Conservation (phyloP, 345 rosid genomes). For the Acer negundo region DNA sequence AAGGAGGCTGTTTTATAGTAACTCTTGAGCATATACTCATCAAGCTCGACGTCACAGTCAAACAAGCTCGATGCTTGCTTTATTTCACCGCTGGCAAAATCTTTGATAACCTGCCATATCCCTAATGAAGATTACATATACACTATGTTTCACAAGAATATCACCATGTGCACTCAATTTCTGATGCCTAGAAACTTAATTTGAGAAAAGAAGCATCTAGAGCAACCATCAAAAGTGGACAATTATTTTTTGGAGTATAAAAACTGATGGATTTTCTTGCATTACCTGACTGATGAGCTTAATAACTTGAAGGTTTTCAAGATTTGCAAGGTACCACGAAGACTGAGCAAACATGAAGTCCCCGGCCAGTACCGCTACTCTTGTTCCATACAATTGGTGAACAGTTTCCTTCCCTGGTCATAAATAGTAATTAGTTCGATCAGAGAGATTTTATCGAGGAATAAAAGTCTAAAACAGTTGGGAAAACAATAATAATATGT, state of each 20-base stretch:
- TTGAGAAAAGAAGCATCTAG: not conserved
- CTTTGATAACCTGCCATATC: conserved; percentile 78
- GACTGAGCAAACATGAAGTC: conserved; percentile 99
- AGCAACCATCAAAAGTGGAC: conserved; percentile 1
- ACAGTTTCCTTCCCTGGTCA: conserved; percentile 79
- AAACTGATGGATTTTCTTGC: not conserved
- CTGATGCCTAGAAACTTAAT: not conserved
- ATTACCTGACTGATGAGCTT: conserved; percentile 94
- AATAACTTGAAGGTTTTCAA: conserved; percentile 90
- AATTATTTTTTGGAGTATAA: not conserved
- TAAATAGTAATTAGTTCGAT: not conserved
- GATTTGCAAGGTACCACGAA: conserved; percentile 96
- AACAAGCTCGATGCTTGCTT: conserved; percentile 94
- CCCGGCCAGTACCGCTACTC: conserved; percentile 90
- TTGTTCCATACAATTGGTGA: conserved; percentile 81
- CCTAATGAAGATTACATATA: not conserved
- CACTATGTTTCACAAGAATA: not conserved
- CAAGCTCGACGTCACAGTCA: conserved; percentile 76
- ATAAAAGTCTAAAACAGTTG: conserved; percentile 8
- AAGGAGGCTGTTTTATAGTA: conserved; percentile 94
- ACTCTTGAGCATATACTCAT: conserved; percentile 88
- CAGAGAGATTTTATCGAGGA: not conserved
- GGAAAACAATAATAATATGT: not conserved
- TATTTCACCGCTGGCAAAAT: conserved; percentile 98
- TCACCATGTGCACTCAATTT: not conserved